A percentile compares a stretch with the other conserved stretches of the same genome.
These are phyloP conservation scores for Omphalea diandra DNA, from an alignment of 441 rosid species.

Conservation along the genomic window DNA sequence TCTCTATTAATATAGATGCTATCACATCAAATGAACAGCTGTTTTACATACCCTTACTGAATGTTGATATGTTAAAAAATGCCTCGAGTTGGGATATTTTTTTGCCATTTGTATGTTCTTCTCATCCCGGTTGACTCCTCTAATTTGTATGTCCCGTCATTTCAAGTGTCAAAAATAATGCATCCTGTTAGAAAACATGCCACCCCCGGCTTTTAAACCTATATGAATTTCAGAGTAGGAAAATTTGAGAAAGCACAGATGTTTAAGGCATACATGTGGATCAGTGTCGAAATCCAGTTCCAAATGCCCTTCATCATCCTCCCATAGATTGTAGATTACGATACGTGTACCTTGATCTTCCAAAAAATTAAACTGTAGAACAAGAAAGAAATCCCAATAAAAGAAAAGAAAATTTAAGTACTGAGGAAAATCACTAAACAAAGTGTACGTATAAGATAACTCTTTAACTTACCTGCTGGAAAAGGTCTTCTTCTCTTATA, in stretches of 20 bases:
- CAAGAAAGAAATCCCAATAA: constrained; percentile 9
- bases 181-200: background rate
- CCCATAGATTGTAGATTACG: constrained; percentile 74
- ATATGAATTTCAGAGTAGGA: background rate
- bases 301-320: constrained; percentile 56
- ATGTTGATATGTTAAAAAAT: constrained; percentile 65
- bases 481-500: constrained; percentile 38
- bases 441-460: background rate
- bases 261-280: constrained; percentile 38
- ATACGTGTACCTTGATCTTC: constrained; percentile 59
- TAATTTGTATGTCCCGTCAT: constrained; percentile 73
- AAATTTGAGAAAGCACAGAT: background rate
- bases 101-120: constrained; percentile 65
- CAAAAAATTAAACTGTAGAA: constrained; percentile 46
- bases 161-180: background rate
- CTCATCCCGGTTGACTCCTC: constrained; percentile 70
- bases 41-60: constrained; percentile 54
- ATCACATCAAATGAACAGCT: no score
- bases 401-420: background rate
- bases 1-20: no score
- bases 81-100: constrained; percentile 55
- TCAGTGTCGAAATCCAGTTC: constrained; percentile 73
- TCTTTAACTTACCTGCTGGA: constrained; percentile 41
- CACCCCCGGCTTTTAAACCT: background rate
- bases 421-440: background rate